Conservation (phyloP, 2,329 filamentous ascomycete genomes). For the Fusarium praegraminearum region DNA sequence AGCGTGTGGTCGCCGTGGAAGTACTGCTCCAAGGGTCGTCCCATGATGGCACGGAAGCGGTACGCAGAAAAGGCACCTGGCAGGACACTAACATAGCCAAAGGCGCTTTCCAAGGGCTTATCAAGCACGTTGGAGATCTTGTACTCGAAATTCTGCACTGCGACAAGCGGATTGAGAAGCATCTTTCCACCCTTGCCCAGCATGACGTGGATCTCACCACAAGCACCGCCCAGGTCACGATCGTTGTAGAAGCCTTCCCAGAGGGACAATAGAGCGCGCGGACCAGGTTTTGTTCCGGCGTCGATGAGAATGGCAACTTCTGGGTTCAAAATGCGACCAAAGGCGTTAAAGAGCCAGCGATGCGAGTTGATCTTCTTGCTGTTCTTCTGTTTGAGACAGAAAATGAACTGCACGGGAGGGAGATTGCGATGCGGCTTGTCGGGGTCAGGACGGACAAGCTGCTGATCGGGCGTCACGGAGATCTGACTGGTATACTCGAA, state of each 20-base stretch:
- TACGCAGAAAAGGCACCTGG: conserved; percentile 45
- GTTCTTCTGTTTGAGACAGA: conserved; percentile 47
- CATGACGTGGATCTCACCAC: conserved; percentile 46
- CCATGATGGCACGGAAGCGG: conserved; percentile 45
- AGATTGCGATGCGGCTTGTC: conserved; percentile 39
- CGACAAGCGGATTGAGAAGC: conserved; percentile 45
- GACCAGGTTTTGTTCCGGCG: conserved; percentile 44
- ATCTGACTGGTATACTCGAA: conserved; percentile 47
- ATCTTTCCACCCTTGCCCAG: conserved; percentile 40
- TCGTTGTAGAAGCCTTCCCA: conserved; percentile 47
- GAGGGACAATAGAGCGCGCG: conserved; percentile 38
- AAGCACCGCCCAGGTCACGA: conserved; percentile 42
- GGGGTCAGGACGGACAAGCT: conserved; percentile 41
- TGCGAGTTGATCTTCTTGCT: conserved; percentile 48
- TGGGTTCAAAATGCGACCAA: conserved; percentile 44
- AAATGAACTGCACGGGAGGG: conserved; percentile 44
- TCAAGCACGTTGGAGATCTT: conserved; percentile 46
- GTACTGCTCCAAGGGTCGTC: conserved; percentile 43
- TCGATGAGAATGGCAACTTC: conserved; percentile 45
- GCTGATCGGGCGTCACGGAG: conserved; percentile 45
- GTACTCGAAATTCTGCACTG: conserved; percentile 46
- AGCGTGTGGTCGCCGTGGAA: conserved; percentile 46
- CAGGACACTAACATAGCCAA: conserved; percentile 45
- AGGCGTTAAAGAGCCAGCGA: conserved; percentile 46
- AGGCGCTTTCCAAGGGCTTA: conserved; percentile 43